Base-by-base conservation (phyloP, 495 filamentous ascomycete species). In the Penicillium herquei region DNA sequence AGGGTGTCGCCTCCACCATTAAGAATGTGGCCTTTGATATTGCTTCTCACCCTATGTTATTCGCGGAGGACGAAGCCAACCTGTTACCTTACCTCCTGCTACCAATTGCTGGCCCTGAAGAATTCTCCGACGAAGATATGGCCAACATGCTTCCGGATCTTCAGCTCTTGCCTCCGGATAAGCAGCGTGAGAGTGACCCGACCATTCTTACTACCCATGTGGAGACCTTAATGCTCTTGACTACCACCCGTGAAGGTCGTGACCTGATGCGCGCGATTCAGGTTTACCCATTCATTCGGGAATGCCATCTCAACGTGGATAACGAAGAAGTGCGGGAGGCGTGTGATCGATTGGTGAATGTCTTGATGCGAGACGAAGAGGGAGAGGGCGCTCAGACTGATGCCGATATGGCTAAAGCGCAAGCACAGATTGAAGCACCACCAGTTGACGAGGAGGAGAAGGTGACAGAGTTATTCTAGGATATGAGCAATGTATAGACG, bases 1-100 rank as follows among this genome's bases (percentile, higher is more conserved):
- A 88, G 60, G 94, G 94, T 8, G 90, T 96, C 31, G 92, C 95
- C n/a, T 89, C 84, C 30, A 89, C 89, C 13, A 90, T 98, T 61
- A 96, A 96, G 71, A 96, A 95, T 65, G 85, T 86, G 34, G 82
- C 87, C 53, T 87, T 87, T 55, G 85, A 92, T 56, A 65, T 94
- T 9, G 66, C 83, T 33, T 82, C 86, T 0, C 92, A 96, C 61
- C 72, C 81, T 0, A 74, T 76, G 16, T 86, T 96, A 14, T 72
- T 96, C 33, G 86, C 84, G 44, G 83, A 87, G 44, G 82, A 87
- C 42, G 89, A 87, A 18, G 83, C 90, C 44, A 88, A 94, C 63
- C 78, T 96, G 26, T 72, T 98, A 6, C 91, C 93, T 0, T 96
- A 97, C 68, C 74, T 98, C 35, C 72, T 98, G 17, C 75, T 96